These are phyloP conservation scores for Trichoderma harzianum DNA, from an alignment of 2,329 filamentous ascomycete species.

Conservation along the genomic window DNA sequence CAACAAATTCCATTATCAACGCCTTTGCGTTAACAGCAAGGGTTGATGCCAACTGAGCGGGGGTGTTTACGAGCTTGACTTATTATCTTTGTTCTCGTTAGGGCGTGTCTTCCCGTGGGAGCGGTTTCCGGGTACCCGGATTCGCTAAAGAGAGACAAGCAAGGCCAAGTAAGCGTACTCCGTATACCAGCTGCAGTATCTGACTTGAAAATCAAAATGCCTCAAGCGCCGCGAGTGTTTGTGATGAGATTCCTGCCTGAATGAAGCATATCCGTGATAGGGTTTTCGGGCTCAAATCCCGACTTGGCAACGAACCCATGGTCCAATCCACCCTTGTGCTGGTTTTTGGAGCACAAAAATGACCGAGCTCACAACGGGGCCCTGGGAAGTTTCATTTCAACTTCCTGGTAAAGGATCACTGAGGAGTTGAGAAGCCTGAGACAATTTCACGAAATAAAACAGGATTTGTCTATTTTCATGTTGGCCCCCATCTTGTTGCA, in stretches of 20 bases:
- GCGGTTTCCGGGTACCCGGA: constrained; percentile 5
- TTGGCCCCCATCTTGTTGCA: neutral
- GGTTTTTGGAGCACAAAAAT: neutral
- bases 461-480: neutral
- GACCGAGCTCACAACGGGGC: neutral
- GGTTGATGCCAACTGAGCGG: neutral
- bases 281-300: neutral
- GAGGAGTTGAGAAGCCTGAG: neutral
- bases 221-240: neutral
- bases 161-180: neutral
- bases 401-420: neutral
- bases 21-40: neutral
- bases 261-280: no score
- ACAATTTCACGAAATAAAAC: neutral
- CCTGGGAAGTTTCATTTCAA: neutral
- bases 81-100: neutral
- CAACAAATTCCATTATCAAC: neutral
- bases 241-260: neutral
- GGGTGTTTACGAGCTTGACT: neutral
- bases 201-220: neutral
- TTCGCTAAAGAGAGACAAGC: neutral
- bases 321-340: neutral
- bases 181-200: neutral
- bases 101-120: neutral
- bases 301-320: neutral